These are phyloP conservation scores for Aspergillus aculeatinus DNA, from an alignment of 2,329 filamentous ascomycete species.

Conservation along the genomic window DNA sequence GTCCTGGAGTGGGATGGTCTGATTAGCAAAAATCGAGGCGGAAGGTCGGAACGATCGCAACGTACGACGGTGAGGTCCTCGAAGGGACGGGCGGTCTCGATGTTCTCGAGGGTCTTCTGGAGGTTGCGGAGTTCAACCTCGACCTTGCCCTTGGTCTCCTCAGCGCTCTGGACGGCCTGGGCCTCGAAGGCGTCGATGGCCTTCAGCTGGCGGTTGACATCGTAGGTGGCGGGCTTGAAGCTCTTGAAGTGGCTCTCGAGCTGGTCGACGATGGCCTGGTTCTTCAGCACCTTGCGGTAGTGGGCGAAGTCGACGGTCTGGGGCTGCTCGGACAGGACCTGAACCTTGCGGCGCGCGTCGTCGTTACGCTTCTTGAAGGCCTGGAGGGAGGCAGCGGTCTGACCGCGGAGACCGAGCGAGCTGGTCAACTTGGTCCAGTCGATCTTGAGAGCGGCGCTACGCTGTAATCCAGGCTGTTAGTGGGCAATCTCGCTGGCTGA, in stretches of 20 bases:
- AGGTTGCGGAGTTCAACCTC: conserved; percentile 93
- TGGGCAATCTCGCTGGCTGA: conserved; percentile 10
- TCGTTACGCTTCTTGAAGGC: conserved; percentile 99
- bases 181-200: conserved; percentile 97
- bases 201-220: conserved; percentile 91
- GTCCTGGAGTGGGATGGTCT: conserved; percentile 59
- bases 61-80: conserved; percentile 96
- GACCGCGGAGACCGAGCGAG: conserved; percentile 93
- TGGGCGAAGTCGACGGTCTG: conserved; percentile 87
- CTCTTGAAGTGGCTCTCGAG: conserved; percentile 91
- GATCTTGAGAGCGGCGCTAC: conserved; percentile 98
- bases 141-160: conserved; percentile 95
- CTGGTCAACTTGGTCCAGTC: conserved; percentile 95
- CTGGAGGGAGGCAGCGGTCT: conserved; percentile 86
- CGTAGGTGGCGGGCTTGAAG: conserved; percentile 93
- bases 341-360: conserved; percentile 91
- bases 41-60: conserved; percentile 14
- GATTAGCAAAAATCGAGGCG: conserved; percentile 2
- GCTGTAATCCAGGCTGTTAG: conserved; percentile 54
- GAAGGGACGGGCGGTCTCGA: conserved; percentile 91
- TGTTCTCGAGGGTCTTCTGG: conserved; percentile 93
- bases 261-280: conserved; percentile 91
- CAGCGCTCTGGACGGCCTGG: conserved; percentile 93
- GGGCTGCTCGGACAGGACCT: conserved; percentile 76
- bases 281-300: conserved; percentile 92